Conservation (phyloP, 2,329 filamentous ascomycete species). For the Juglanconis sp. region DNA sequence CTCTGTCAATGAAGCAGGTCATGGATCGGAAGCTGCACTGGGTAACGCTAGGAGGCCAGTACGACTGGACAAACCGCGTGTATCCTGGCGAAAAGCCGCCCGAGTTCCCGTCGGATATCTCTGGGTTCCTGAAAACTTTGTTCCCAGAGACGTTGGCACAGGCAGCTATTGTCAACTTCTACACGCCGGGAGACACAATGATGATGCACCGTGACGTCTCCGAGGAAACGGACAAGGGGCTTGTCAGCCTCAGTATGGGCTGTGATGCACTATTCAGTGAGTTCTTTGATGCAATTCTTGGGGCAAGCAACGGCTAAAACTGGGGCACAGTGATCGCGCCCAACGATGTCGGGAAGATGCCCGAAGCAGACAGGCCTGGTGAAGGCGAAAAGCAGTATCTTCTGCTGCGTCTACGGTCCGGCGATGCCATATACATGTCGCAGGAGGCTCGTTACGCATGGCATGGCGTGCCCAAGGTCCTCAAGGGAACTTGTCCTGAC, state of each 20-base stretch:
- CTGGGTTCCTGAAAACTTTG: conserved; percentile 60
- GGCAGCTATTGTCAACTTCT: conserved; percentile 92
- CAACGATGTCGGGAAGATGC: conserved; percentile 37
- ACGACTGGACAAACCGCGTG: conserved; percentile 86
- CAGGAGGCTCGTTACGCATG: conserved; percentile 80
- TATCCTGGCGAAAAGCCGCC: conserved; percentile 72
- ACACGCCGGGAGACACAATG: conserved; percentile 84
- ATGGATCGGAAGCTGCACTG: conserved; percentile 82
- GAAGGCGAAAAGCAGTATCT: conserved; percentile 45
- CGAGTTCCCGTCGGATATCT: conserved; percentile 71
- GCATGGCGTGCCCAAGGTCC: conserved; percentile 90
- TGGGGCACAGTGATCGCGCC: conserved; percentile 44
- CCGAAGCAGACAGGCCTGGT: conserved; percentile 24
- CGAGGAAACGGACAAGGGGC: conserved; percentile 72
- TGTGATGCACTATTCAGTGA: conserved; percentile 76
- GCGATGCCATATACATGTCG: conserved; percentile 89
- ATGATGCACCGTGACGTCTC: conserved; percentile 93
- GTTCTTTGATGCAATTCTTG: background rate
- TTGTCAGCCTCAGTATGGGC: conserved; percentile 84
- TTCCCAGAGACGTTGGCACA: conserved; percentile 79
- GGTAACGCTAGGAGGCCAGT: conserved; percentile 92
- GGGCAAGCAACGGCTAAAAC: background rate
- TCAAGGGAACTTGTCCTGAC: conserved; percentile 73
- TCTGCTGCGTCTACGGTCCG: conserved; percentile 70
- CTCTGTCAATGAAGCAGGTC: conserved; percentile 66